phyloP scores from a whole-genome alignment of 148 eudicot species.

The Chenopodium quinoa region DNA sequence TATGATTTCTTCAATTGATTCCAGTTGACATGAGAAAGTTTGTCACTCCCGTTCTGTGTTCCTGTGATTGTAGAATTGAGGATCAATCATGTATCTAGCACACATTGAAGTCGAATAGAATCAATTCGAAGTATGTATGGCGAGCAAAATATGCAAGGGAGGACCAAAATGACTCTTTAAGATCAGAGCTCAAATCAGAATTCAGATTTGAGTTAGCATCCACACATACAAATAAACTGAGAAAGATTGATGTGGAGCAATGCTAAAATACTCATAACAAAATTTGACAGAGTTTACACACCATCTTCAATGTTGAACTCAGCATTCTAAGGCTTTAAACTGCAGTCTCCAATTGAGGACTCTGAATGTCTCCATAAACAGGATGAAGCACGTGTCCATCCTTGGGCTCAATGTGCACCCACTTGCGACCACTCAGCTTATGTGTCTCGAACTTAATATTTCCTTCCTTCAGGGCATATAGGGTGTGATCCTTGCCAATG shows the following conservation, averaged over 20 bases:
- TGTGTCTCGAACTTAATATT: slow-evolving; percentile 72
- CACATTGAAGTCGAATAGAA: too few relatives aligned
- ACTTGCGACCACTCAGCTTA: slow-evolving; percentile 76
- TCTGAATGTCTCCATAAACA: slow-evolving; percentile 39
- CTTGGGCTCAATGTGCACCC: slow-evolving; percentile 91
- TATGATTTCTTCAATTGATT: too few relatives aligned
- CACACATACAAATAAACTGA: neutral
- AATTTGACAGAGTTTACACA: neutral
- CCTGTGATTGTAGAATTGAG: too few relatives aligned
- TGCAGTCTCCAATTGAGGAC: slow-evolving; percentile 19
- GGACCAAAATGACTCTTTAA: neutral
- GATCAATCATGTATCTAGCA: too few relatives aligned
- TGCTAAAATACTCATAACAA: neutral
- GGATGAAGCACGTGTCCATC: slow-evolving; percentile 84
- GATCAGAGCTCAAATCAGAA: neutral
- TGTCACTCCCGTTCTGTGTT: too few relatives aligned
- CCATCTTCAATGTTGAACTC: neutral
- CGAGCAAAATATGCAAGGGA: neutral
- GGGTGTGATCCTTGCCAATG: slow-evolving; percentile 85
- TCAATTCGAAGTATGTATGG: too few relatives aligned
- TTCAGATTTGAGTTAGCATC: neutral
- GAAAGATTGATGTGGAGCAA: neutral
- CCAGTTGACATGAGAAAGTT: too few relatives aligned
- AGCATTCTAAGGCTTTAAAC: neutral
- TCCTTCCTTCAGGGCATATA: slow-evolving; percentile 82